Conservation (phyloP, 1,284 basidiomycete species). For the Trichosporon sp. region DNA sequence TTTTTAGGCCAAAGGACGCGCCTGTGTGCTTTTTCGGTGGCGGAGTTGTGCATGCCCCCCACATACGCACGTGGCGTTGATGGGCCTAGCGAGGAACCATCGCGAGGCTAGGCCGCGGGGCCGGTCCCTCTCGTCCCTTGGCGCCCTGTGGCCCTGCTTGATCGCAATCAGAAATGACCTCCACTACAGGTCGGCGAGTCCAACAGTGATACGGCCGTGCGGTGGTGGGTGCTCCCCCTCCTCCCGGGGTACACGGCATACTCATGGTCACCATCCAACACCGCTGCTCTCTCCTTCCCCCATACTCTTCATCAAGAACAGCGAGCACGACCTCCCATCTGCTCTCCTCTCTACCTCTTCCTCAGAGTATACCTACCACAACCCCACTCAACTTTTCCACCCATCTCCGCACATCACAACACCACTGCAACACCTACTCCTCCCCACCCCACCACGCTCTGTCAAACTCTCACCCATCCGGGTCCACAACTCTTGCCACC, state of each 20-base stretch:
- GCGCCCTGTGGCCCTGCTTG: conserved; percentile 5
- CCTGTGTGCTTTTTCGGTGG: background rate
- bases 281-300: conserved; percentile 1
- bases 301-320: background rate
- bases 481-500: conserved; percentile 6
- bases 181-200: background rate
- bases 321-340: background rate
- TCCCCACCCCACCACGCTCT: background rate
- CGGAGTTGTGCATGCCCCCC: background rate
- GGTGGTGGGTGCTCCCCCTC: background rate
- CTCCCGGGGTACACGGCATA: conserved; percentile 12
- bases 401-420: background rate
- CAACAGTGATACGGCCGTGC: conserved; percentile 12
- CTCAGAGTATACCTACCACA: background rate
- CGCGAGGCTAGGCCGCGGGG: conserved; percentile 6
- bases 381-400: conserved; percentile 7
- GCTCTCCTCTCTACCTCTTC: background rate
- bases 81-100: conserved; percentile 1
- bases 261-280: background rate
- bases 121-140: background rate
- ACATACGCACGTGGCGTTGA: background rate
- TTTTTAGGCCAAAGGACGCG: background rate
- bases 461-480: background rate
- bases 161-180: conserved; percentile 19
- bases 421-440: background rate